Evolutionary conservation across 352 stramenopile genomes (phyloP).

Genomic region (Phytophthora lateralis): DNA sequence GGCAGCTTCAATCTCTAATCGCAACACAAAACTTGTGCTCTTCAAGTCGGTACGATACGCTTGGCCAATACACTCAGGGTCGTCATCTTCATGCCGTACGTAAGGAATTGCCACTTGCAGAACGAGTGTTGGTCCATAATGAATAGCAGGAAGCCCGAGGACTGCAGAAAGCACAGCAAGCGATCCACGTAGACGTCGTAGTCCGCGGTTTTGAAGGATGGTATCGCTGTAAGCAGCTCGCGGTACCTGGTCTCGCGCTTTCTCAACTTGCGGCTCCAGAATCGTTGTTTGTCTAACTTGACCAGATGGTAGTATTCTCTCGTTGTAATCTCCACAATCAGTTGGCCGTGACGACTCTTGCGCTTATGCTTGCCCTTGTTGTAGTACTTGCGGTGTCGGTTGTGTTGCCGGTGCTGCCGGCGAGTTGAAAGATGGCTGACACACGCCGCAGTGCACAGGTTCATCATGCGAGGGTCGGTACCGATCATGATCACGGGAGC

Average conservation of each 20-base stretch:
- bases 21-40: constrained; percentile 13
- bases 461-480: background rate
- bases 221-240: too few species aligned
- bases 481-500: background rate
- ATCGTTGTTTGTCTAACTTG: too few species aligned
- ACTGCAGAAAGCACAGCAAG: constrained; percentile 19
- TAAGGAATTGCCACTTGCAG: constrained; percentile 9
- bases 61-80: constrained; percentile 9
- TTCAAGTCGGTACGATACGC: constrained; percentile 1
- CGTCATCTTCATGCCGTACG: constrained; percentile 4
- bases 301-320: too few species aligned
- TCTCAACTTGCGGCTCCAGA: too few species aligned
- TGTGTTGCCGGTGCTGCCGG: background rate
- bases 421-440: background rate
- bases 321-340: too few species aligned
- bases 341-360: too few species aligned
- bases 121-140: constrained; percentile 11
- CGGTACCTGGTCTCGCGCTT: too few species aligned
- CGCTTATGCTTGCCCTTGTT: background rate
- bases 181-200: constrained; percentile 8
- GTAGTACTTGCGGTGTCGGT: background rate
- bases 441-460: background rate
- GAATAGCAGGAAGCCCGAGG: constrained; percentile 4
- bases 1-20: constrained; percentile 14
- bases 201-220: constrained; percentile 23